phyloP scores from a whole-genome alignment of 2,329 filamentous ascomycete species.

The Pestalotiopsis sp. region DNA sequence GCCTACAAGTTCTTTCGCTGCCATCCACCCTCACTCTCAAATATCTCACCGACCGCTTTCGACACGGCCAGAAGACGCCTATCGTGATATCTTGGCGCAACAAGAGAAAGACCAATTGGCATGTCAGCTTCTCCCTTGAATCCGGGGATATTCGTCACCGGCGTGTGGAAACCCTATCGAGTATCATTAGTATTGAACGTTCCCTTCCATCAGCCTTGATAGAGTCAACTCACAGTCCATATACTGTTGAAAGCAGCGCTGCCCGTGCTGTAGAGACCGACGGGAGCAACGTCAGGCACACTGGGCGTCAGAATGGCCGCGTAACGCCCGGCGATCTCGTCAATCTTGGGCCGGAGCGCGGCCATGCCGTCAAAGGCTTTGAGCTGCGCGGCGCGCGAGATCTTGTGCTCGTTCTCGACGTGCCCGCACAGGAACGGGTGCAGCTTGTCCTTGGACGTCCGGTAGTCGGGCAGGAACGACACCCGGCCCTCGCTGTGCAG shows the following conservation, averaged over 20 bases:
- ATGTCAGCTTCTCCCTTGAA: constrained; percentile 58
- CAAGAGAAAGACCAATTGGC: constrained; percentile 60
- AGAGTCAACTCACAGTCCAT: constrained; percentile 48
- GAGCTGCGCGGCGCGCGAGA: constrained; percentile 49
- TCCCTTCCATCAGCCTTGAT: no score
- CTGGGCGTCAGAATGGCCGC: constrained; percentile 60
- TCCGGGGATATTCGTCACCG: constrained; percentile 65
- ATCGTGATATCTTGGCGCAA: constrained; percentile 48
- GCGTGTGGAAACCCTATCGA: constrained; percentile 53
- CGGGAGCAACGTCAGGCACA: constrained; percentile 59
- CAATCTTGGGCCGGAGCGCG: constrained; percentile 53
- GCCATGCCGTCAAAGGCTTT: constrained; percentile 58
- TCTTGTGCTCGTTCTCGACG: constrained; percentile 48
- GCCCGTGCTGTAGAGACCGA: constrained; percentile 55
- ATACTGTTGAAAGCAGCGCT: constrained; percentile 51
- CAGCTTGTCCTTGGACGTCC: constrained; percentile 47
- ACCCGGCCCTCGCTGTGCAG: constrained; percentile 53
- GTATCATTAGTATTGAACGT: no score
- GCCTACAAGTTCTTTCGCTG: constrained; percentile 13
- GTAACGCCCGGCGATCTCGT: constrained; percentile 52
- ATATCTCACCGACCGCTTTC: constrained; percentile 39
- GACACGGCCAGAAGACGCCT: constrained; percentile 40
- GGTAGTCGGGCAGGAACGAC: constrained; percentile 57
- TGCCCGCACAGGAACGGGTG: constrained; percentile 45
- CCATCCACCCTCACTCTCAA: constrained; percentile 39